These are phyloP conservation scores for Beauveria sp. DNA, from an alignment of 2,329 filamentous ascomycete species.

Conservation along the genomic window DNA sequence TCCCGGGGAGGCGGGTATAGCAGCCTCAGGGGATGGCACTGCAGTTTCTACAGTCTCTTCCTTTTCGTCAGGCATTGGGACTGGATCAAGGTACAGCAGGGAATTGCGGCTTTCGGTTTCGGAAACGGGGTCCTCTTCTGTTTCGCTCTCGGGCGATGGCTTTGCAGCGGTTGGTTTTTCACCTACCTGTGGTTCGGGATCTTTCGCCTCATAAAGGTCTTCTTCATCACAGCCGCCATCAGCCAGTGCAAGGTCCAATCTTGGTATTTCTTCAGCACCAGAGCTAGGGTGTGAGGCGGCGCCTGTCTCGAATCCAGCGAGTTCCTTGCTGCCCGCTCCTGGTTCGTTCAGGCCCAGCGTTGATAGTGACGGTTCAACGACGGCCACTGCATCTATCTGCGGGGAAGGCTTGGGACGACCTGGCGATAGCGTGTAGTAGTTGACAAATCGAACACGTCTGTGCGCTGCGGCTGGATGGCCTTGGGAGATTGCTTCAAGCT, in stretches of 20 bases:
- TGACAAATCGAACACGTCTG: conserved; percentile 66
- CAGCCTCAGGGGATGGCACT: not conserved
- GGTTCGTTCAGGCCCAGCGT: not conserved
- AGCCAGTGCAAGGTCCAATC: not conserved
- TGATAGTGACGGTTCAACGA: not conserved
- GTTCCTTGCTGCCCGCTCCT: not conserved
- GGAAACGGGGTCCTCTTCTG: conserved; percentile 8
- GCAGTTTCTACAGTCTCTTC: not conserved
- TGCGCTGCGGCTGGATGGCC: conserved; percentile 20
- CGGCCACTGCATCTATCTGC: not conserved
- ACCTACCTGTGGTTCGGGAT: not conserved
- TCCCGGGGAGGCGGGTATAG: not conserved
- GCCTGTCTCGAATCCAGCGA: not conserved
- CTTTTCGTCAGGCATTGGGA: conserved; percentile 25
- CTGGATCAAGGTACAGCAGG: conserved; percentile 32
- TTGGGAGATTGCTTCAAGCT: conserved; percentile 29
- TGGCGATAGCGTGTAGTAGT: conserved; percentile 84
- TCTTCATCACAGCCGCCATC: not conserved
- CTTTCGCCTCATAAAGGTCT: not conserved
- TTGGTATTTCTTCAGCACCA: not conserved
- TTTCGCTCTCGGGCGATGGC: not conserved
- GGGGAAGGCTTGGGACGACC: conserved; percentile 51
- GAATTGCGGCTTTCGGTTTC: conserved; percentile 17
- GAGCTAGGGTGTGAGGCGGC: not conserved
- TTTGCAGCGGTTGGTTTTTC: not conserved